Evolutionary conservation across 1,284 basidiomycete genomes (phyloP).

Genomic region (Rhodotorula sp.): DNA sequence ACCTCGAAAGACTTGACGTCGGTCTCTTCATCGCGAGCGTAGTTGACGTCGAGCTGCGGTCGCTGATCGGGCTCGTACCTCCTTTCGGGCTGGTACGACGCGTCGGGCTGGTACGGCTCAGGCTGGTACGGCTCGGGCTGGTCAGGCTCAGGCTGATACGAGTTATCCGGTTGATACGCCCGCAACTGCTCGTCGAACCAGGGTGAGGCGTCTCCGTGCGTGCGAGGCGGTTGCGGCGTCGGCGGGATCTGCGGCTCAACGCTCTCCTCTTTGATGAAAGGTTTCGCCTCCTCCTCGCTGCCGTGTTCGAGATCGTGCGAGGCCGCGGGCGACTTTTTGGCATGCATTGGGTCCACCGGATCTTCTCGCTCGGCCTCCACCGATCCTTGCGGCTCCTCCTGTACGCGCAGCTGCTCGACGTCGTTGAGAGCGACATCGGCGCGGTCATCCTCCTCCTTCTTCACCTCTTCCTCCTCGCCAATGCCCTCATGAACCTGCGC

Average conservation of each 20-base stretch:
- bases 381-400: background rate
- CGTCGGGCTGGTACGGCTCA: background rate
- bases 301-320: background rate
- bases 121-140: background rate
- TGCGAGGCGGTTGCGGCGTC: background rate
- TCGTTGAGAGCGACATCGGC: slow-evolving; percentile 9
- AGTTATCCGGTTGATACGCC: background rate
- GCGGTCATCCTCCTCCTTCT: slow-evolving; percentile 1
- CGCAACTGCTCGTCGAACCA: background rate
- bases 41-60: too few species aligned
- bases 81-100: background rate
- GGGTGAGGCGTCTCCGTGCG: background rate
- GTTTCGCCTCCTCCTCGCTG: background rate
- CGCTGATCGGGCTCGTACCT: background rate
- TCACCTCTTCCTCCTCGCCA: background rate
- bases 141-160: background rate
- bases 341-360: background rate
- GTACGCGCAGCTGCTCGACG: slow-evolving; percentile 1
- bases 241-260: slow-evolving; percentile 13
- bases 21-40: too few species aligned
- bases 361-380: background rate
- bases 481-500: background rate
- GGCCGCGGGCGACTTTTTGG: background rate
- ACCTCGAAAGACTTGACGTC: too few species aligned
- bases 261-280: slow-evolving; percentile 14